Conservation (phyloP, 2,329 filamentous ascomycete genomes). For the Venturia carpophila region DNA sequence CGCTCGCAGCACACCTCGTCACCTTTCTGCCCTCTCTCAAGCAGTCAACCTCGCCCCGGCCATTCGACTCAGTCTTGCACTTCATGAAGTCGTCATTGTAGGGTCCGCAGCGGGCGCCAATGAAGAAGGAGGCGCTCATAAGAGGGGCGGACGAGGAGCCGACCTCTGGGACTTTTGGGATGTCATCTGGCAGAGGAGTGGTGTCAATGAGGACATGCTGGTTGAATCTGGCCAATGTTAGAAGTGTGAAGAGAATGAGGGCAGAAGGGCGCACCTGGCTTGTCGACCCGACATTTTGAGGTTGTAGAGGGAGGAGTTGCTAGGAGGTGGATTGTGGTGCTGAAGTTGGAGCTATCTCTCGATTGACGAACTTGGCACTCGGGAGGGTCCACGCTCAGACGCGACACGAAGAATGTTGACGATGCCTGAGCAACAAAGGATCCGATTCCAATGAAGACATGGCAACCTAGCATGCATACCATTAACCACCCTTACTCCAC, state of each 20-base stretch:
- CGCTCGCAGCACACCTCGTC: constrained; percentile 89
- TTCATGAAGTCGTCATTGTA: constrained; percentile 99
- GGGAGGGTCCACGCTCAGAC: not conserved
- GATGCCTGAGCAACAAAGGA: not conserved
- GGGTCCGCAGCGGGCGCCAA: constrained; percentile 84
- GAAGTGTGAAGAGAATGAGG: not conserved
- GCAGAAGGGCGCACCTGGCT: constrained; percentile 43
- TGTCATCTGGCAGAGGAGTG: constrained; percentile 83
- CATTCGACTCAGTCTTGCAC: constrained; percentile 93
- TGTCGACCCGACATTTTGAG: constrained; percentile 53
- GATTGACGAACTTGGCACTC: constrained; percentile 1
- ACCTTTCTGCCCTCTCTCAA: constrained; percentile 95
- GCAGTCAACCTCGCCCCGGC: constrained; percentile 86
- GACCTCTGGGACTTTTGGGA: constrained; percentile 89
- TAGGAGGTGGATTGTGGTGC: not conserved
- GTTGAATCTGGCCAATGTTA: constrained; percentile 63
- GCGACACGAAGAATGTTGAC: not conserved
- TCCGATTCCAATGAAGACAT: not conserved
- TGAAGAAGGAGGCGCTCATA: constrained; percentile 89
- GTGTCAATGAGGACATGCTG: constrained; percentile 90
- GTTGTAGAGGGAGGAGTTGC: constrained; percentile 20
- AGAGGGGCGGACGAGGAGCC: constrained; percentile 89
- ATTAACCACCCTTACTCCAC: not conserved
- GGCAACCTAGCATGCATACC: not conserved
- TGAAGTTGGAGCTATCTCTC: not conserved